These are phyloP conservation scores for Yamadazyma diospyri DNA, from an alignment of 1,139 yeast genomes.

Conservation along the genomic window DNA sequence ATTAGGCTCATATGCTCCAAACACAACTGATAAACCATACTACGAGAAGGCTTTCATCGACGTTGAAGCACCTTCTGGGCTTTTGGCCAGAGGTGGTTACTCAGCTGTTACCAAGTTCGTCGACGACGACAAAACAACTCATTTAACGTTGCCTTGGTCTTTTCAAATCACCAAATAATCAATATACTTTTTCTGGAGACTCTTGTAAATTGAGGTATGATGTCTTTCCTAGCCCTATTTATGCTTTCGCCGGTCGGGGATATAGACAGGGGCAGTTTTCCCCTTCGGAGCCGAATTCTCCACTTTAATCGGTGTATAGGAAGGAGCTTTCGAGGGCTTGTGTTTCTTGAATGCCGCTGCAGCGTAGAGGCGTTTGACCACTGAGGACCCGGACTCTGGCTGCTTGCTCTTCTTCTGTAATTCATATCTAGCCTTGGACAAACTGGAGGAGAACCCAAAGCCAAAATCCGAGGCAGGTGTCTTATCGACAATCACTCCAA, in stretches of 20 bases:
- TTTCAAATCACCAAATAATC: conserved; percentile 65
- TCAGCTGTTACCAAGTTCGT: conserved; percentile 78
- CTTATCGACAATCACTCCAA: neutral
- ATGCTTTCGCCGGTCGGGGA: conserved; percentile 19
- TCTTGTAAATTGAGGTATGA: neutral
- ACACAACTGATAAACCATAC: conserved; percentile 75
- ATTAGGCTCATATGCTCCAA: conserved; percentile 88
- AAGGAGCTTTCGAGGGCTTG: conserved; percentile 5
- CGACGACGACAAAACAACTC: conserved; percentile 80
- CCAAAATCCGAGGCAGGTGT: conserved; percentile 1
- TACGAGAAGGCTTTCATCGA: conserved; percentile 78
- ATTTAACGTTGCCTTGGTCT: conserved; percentile 80
- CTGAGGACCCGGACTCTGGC: neutral
- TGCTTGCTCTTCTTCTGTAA: conserved; percentile 1
- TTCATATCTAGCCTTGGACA: conserved; percentile 1
- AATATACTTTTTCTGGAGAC: conserved; percentile 1
- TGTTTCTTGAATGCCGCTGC: conserved; percentile 2
- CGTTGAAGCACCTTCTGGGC: conserved; percentile 90
- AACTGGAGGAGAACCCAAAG: conserved; percentile 5
- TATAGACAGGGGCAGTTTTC: conserved; percentile 27
- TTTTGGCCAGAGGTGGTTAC: conserved; percentile 84
- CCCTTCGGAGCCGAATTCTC: conserved; percentile 9
- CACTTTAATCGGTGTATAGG: conserved; percentile 1
- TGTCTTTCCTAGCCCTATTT: neutral
- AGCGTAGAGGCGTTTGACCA: neutral